Base-by-base conservation (phyloP, 345 rosid genomes). In the Angophora floribunda region DNA sequence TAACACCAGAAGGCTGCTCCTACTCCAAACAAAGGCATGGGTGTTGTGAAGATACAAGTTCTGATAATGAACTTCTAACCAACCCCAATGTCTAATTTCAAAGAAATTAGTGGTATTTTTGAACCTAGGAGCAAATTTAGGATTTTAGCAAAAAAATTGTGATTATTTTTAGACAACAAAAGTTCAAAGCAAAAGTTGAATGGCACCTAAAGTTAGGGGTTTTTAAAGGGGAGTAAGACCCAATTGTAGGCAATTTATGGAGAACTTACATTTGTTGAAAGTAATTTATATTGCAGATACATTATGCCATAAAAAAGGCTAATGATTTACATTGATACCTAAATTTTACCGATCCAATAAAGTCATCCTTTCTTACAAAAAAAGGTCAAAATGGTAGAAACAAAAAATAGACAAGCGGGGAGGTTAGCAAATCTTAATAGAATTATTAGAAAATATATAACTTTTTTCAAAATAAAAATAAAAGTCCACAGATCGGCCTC, bases 1-100 rank as follows among this genome's bases (percentile, higher is more conserved):
- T 11, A 55, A 0, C 22, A 55, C 9, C 61, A 55, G 22, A 4
- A 53, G 0, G 9, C 28, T 1, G 0, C 5, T 59, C n/a, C 0
- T 24, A 0, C 22, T 59, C 30, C 65, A 24, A 59, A 24, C 5
- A 0, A 1, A 26, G 0, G 61, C 0, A 2, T 21, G 22, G 61
- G 12, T 21, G 61, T 55, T 55, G 1, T 21, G 61, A 22, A 0
- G 61, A 55, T 55, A 26, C 5, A 0, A 0, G 2, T 55, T 55
- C 22, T 55, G 11, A 55, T 55, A 7, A 55, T 55, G 61, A 21
- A 0, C 1, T 1, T 21, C 28, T 55, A 55, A 55, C 0, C 9
- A 5, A 26, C 61, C n/a, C n/a, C 2, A 59, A 59, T 24, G 9
- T 59, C 9, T 59, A 24, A 59, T 59, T 59, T 59, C 7, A 0